Evolutionary conservation across 2,329 filamentous ascomycete genomes (phyloP), one percentile per base, ranked within the genome.

Genomic region (Colletotrichum lupini): DNA sequence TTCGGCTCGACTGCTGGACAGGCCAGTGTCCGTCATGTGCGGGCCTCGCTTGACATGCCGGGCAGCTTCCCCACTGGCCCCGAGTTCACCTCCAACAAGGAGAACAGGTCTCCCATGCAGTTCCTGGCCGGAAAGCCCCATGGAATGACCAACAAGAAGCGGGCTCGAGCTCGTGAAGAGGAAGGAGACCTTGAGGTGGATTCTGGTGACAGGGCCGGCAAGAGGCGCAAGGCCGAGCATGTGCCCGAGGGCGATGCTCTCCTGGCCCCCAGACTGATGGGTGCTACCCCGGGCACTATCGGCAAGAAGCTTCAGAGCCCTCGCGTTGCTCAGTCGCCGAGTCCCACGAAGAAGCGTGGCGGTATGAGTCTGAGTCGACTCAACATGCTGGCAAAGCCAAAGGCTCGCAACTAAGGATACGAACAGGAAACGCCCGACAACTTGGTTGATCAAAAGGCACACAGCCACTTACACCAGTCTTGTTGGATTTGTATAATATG

Each of bases 91-190:
- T 82, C 82, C 12, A 86, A 90, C 80, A 91, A 91, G 81, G 89
- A 91, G 78, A 91, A 91, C 77, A 81, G 84, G 57, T 83, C 83
- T 1, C 87, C 85, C 6, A 75, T 79, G 24, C 77, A 74, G 62
- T 76, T 78, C 79, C 78, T 87, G 63, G 77, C 81, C n/a, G 85
- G 86, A 52, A 86, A 90, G 49, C 85, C 89, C 4, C 91, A 92
- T 76, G 91, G 91, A 22, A 88, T 93, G 82, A 81, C 85, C 8
- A 92, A 90, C 83, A 92, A 93, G 85, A 93, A 92, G 82, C 88
- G 91, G 30, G 86, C 88, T 76, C 86, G 91, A n/a, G 86, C 87
- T 19, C 87, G 82, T 65, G 87, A 86, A 64, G 89, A 90, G 60
- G 89, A 90, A 62, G 89, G 91, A 66, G 86, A 88, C 52, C 87